Conservation (phyloP, 371 early-diverging fungal genomes). For the Phascolomyces articulosus region DNA sequence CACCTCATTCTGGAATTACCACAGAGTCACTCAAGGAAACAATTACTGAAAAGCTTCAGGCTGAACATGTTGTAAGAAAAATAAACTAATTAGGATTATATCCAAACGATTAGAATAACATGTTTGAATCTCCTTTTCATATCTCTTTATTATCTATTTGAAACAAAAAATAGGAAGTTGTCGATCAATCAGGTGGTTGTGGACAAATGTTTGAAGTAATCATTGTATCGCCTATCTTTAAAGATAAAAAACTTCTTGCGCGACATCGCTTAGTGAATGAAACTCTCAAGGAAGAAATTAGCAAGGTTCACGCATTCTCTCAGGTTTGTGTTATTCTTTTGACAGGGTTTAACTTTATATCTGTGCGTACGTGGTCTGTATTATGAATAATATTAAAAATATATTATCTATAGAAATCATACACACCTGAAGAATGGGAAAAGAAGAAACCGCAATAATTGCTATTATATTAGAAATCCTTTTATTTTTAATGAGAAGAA, state of each 20-base stretch:
- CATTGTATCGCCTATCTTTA: slow-evolving; percentile 74
- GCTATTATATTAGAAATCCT: no score
- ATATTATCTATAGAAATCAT: slow-evolving; percentile 59
- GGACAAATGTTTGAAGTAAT: slow-evolving; percentile 81
- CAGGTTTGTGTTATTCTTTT: slow-evolving; percentile 55
- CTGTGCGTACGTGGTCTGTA: no score
- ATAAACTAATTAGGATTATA: no score
- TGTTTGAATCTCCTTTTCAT: no score
- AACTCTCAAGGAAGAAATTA: slow-evolving; percentile 74
- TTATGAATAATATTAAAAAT: background rate
- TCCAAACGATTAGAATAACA: no score
- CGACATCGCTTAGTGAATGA: slow-evolving; percentile 84
- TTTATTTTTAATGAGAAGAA: no score
- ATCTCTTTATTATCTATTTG: no score
- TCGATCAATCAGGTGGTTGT: slow-evolving; percentile 72
- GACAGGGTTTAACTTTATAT: no score
- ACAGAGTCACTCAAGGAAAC: slow-evolving; percentile 54
- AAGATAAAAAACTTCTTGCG: slow-evolving; percentile 70
- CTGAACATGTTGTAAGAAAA: slow-evolving; percentile 59
- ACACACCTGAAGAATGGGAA: slow-evolving; percentile 74
- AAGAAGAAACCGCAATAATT: slow-evolving; percentile 33
- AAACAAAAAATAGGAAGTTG: slow-evolving; percentile 58
- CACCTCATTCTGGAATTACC: slow-evolving; percentile 48
- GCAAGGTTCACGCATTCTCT: slow-evolving; percentile 81
- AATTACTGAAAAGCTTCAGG: slow-evolving; percentile 56